Conservation (phyloP, 768 basidiomycete genomes). For the Psilocybe subaeruginosa region DNA sequence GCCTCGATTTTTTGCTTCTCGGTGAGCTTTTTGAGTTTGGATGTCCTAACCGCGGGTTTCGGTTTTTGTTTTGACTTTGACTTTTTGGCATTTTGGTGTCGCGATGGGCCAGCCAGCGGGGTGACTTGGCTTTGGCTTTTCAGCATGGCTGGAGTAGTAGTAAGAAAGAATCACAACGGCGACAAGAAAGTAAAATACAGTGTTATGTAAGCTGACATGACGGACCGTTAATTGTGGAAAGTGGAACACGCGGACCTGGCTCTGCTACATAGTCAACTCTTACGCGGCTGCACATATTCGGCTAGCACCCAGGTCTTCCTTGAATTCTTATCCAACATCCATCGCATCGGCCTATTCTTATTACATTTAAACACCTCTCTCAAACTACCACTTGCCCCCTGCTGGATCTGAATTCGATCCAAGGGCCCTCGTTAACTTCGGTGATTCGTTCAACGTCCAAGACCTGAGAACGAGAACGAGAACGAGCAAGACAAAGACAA, state of each 20-base stretch:
- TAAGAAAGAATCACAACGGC: background rate
- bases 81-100: constrained; percentile 20
- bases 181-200: background rate
- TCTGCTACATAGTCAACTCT: background rate
- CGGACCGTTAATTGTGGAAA: background rate
- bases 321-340: background rate
- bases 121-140: background rate
- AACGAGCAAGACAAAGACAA: background rate
- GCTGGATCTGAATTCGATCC: no score
- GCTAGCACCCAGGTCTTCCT: background rate
- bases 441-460: background rate
- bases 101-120: constrained; percentile 22
- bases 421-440: no score
- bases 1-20: constrained; percentile 54
- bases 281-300: no score
- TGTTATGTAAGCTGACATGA: background rate
- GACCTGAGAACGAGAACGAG: background rate
- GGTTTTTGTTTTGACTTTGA: constrained; percentile 16
- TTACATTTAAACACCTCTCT: background rate
- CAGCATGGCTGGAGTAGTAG: background rate
- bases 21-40: constrained; percentile 43
- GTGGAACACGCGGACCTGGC: constrained; percentile 21
- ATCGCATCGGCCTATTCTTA: background rate
- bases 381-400: no score
- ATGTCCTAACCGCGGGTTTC: constrained; percentile 21